Evolutionary conservation across 306 rosid species (phyloP).

Genomic region (Sicyos edulis): DNA sequence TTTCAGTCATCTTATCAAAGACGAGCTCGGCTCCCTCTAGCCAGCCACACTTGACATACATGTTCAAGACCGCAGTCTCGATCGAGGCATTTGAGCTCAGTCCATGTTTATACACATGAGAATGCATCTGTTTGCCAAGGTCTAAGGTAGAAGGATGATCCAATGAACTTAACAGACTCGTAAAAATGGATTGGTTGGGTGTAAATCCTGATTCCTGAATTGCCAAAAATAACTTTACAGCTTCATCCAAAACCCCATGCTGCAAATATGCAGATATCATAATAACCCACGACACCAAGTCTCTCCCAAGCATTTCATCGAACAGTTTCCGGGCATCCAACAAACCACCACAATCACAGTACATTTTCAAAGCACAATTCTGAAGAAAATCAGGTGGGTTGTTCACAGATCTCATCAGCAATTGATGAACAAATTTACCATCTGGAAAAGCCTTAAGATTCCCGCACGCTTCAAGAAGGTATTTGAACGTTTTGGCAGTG

Average conservation of each 20-base stretch:
- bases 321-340: constrained; percentile 39
- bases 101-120: constrained; percentile 41
- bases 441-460: constrained; percentile 30
- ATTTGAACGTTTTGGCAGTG: constrained; percentile 31
- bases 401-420: constrained; percentile 28
- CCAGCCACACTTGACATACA: constrained; percentile 57
- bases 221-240: constrained; percentile 30
- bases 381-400: constrained; percentile 34
- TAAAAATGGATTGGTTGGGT: constrained; percentile 37
- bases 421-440: constrained; percentile 37
- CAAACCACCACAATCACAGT: constrained; percentile 41
- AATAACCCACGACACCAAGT: constrained; percentile 38
- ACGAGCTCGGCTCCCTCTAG: constrained; percentile 44
- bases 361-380: constrained; percentile 43
- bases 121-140: constrained; percentile 48
- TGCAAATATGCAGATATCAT: constrained; percentile 43
- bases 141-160: constrained; percentile 28
- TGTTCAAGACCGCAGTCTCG: constrained; percentile 37
- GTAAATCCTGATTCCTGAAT: constrained; percentile 37
- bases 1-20: constrained; percentile 35
- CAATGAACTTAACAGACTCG: constrained; percentile 34
- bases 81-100: constrained; percentile 26
- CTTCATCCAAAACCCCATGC: constrained; percentile 32
- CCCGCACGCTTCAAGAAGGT: constrained; percentile 44
- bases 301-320: constrained; percentile 38